Conservation (phyloP, 106 monocot genomes). For the Dendrobium nobile region DNA sequence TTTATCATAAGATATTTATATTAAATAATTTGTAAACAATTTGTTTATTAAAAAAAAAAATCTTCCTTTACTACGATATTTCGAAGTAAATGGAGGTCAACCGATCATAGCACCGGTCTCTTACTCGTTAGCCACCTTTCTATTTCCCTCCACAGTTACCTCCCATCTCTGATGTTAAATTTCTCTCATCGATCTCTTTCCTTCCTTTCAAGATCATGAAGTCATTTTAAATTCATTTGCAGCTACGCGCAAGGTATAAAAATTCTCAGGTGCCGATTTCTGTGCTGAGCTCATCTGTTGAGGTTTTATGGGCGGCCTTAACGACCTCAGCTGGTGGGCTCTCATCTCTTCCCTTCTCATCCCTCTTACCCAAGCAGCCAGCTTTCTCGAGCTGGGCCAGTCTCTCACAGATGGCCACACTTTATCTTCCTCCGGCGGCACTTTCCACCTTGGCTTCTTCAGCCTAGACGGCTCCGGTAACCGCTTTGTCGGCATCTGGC, state of each 20-base stretch:
- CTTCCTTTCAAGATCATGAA: not conserved
- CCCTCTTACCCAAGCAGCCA: not conserved
- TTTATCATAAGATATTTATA: too few species aligned
- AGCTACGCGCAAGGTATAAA: not conserved
- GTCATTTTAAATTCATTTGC: not conserved
- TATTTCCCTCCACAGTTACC: too few species aligned
- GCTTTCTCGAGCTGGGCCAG: not conserved
- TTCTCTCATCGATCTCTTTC: not conserved
- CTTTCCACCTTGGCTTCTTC: slow-evolving; percentile 29
- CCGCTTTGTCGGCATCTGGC: slow-evolving; percentile 27
- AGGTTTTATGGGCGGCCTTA: slow-evolving; percentile 1
- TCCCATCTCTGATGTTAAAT: too few species aligned
- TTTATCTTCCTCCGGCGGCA: slow-evolving; percentile 13
- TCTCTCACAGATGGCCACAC: slow-evolving; percentile 17
- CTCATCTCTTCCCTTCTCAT: not conserved
- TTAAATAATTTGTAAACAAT: too few species aligned
- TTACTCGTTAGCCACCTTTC: too few species aligned
- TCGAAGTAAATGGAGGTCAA: too few species aligned
- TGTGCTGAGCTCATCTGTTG: not conserved
- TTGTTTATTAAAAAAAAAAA: too few species aligned
- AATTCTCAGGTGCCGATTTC: not conserved
- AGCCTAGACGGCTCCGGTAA: slow-evolving; percentile 8
- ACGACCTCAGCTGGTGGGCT: not conserved
- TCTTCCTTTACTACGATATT: too few species aligned
- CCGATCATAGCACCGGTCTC: too few species aligned